These are phyloP conservation scores for Arxiozyma heterogenica DNA, from an alignment of 1,139 yeast species.

Conservation along the genomic window DNA sequence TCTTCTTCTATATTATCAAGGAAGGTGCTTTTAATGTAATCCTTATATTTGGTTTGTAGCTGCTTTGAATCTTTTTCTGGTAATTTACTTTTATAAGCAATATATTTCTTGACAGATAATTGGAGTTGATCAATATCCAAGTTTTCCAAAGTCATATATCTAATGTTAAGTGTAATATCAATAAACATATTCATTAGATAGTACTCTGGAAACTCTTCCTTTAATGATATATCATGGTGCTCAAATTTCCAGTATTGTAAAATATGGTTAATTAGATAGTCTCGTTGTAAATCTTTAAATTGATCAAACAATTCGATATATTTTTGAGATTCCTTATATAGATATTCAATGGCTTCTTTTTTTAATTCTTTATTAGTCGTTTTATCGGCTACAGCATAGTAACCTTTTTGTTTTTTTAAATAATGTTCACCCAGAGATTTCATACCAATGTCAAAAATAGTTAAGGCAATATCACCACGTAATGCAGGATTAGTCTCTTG, in stretches of 20 bases:
- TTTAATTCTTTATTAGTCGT: conserved; percentile 22
- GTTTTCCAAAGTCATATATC: conserved; percentile 35
- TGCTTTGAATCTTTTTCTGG: conserved; percentile 31
- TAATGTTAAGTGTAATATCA: conserved; percentile 60
- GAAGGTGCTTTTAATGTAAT: conserved; percentile 34
- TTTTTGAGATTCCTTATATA: conserved; percentile 38
- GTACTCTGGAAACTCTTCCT: conserved; percentile 18
- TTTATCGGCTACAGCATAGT: conserved; percentile 21
- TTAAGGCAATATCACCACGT: conserved; percentile 78
- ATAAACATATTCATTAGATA: conserved; percentile 39
- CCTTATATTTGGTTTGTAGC: conserved; percentile 40
- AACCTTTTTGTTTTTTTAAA: conserved; percentile 28
- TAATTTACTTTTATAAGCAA: conserved; percentile 47
- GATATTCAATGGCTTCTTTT: conserved; percentile 27
- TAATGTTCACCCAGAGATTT: conserved; percentile 36
- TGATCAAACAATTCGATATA: conserved; percentile 53
- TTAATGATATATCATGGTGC: conserved; percentile 14
- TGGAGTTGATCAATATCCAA: conserved; percentile 49
- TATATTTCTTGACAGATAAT: conserved; percentile 60
- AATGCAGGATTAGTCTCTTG: conserved; percentile 84
- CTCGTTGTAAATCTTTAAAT: conserved; percentile 61
- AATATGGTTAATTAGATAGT: conserved; percentile 57
- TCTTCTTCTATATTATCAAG: conserved; percentile 20
- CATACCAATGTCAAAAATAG: conserved; percentile 68
- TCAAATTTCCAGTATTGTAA: conserved; percentile 41